A percentile compares a stretch with the other conserved stretches of the same genome.
These are phyloP conservation scores for Helotiales sp. DNA, from an alignment of 2,329 filamentous ascomycete species.

Conservation along the genomic window DNA sequence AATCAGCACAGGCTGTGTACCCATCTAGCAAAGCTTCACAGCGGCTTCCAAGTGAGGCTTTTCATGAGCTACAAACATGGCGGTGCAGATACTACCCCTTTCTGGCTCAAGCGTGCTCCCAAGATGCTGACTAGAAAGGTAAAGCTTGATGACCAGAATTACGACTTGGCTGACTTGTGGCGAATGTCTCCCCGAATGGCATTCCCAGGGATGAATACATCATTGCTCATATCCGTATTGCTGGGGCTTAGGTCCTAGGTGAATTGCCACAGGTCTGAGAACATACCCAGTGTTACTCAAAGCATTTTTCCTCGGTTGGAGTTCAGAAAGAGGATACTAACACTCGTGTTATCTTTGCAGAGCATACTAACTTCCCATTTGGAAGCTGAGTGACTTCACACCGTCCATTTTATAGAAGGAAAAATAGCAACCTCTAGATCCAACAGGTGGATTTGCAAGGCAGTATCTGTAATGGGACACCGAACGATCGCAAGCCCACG, in stretches of 20 bases:
- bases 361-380: background rate
- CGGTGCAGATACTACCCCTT: background rate
- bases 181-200: background rate
- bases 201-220: background rate
- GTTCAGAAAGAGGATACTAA: background rate
- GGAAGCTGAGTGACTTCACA: background rate
- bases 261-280: background rate
- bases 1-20: background rate
- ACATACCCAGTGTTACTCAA: background rate
- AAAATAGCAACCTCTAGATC: background rate
- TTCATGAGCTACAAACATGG: background rate
- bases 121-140: background rate
- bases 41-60: background rate
- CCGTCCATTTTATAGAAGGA: background rate
- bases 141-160: background rate
- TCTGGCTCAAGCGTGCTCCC: background rate
- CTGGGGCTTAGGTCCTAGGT: background rate
- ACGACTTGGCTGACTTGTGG: background rate
- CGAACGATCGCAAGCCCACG: background rate
- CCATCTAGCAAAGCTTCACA: background rate
- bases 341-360: background rate
- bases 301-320: background rate
- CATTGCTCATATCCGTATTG: too few relatives aligned
- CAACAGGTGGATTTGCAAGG: background rate
- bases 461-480: background rate